Evolutionary conservation across 305 asterid genomes (phyloP).

Genomic region (Petunia hybrid): DNA sequence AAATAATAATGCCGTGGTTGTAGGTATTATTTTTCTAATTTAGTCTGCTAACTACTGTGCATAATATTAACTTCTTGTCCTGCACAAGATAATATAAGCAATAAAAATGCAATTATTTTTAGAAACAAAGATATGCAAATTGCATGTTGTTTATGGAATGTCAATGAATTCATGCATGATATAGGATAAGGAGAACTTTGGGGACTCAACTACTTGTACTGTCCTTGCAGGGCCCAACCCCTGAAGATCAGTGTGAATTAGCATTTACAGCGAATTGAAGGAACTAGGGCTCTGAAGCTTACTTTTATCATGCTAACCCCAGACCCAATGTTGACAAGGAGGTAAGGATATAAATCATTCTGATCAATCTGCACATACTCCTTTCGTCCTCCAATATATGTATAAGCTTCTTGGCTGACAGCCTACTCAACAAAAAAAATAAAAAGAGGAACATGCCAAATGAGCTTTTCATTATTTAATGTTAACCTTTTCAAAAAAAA

Average conservation of each 20-base stretch:
- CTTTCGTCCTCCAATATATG: constrained; percentile 72
- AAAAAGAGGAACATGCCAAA: background rate
- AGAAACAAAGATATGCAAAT: constrained; percentile 5
- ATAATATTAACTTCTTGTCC: constrained; percentile 1
- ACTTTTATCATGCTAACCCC: constrained; percentile 99
- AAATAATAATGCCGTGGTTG: background rate
- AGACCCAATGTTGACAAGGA: constrained; percentile 94
- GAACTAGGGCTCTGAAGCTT: constrained; percentile 18
- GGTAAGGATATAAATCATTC: constrained; percentile 90
- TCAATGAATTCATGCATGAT: constrained; percentile 14
- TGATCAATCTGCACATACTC: constrained; percentile 82
- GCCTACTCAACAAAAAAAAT: constrained; percentile 57
- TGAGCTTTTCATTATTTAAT: background rate
- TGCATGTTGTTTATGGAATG: background rate
- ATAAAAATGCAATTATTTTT: background rate
- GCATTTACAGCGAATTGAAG: background rate
- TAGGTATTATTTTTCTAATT: constrained; percentile 10
- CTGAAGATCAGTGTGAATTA: background rate
- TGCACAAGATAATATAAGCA: background rate
- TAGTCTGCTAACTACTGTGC: constrained; percentile 6
- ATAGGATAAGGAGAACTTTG: background rate
- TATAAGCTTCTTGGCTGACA: constrained; percentile 83
- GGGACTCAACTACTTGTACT: background rate
- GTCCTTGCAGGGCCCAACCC: constrained; percentile 11
- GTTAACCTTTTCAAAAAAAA: background rate